Evolutionary conservation across 495 filamentous ascomycete species (phyloP).

Genomic region (Neurospora cerealis): DNA sequence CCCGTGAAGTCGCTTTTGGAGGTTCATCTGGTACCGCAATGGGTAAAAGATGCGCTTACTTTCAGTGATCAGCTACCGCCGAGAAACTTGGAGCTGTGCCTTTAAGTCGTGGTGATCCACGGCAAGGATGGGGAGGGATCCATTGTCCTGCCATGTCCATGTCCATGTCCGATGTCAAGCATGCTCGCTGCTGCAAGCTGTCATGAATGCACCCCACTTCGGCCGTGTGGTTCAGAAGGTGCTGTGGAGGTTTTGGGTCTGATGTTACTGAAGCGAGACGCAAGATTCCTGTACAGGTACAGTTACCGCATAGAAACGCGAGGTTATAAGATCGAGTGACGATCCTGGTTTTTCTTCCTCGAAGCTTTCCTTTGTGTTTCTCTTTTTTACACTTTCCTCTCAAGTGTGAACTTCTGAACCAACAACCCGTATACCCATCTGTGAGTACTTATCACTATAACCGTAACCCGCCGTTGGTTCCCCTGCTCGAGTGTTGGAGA

Average conservation of each 20-base stretch:
- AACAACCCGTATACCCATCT: neutral
- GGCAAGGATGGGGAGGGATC: neutral
- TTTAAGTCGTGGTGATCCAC: neutral
- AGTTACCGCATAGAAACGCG: neutral
- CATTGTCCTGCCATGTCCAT: neutral
- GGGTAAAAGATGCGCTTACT: neutral
- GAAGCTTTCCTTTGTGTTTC: neutral
- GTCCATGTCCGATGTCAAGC: neutral
- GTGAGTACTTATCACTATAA: neutral
- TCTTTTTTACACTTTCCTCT: neutral
- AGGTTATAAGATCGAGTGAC: neutral
- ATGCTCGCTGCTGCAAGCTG: neutral
- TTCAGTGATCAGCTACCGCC: neutral
- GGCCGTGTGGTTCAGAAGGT: neutral
- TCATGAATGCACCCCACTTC: neutral
- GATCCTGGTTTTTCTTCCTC: neutral
- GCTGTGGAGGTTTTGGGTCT: neutral
- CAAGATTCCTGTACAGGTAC: neutral
- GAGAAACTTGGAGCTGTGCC: neutral
- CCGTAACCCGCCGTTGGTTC: neutral
- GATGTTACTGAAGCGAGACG: neutral
- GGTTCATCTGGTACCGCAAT: neutral
- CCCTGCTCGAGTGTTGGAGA: neutral
- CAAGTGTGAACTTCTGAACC: neutral
- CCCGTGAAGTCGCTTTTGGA: neutral